Conservation (phyloP, 345 rosid species). For the Rhizophora mangle region DNA sequence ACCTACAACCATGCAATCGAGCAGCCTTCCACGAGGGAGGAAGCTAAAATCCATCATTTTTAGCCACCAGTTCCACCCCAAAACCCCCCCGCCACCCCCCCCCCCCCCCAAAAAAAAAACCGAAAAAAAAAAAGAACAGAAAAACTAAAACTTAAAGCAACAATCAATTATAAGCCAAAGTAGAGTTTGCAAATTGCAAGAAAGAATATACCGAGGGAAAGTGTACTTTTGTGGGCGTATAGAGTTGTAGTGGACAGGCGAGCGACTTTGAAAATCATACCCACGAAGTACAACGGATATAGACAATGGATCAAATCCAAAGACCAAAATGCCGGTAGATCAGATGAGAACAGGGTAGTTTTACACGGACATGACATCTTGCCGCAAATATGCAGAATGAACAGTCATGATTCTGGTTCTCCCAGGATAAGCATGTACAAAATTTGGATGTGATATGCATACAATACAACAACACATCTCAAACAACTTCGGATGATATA, state of each 20-base stretch:
- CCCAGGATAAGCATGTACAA: conserved; percentile 17
- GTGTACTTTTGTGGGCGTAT: not conserved
- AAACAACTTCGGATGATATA: conserved; percentile 61
- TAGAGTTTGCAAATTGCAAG: not conserved
- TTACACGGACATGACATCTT: not conserved
- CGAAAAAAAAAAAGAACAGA: not conserved
- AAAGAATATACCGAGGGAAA: not conserved
- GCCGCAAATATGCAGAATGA: conserved; percentile 15
- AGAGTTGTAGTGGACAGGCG: not conserved
- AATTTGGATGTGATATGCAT: not conserved
- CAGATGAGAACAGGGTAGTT: not conserved
- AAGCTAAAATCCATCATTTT: conserved; percentile 13
- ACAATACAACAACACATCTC: conserved; percentile 17
- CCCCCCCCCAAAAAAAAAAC: too few species aligned
- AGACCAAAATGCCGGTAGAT: too few species aligned
- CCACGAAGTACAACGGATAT: too few species aligned
- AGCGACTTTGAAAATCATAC: not conserved
- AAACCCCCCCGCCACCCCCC: too few species aligned
- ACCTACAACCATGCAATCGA: not conserved
- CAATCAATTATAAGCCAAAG: not conserved
- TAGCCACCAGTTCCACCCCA: conserved; percentile 9
- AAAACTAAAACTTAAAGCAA: not conserved
- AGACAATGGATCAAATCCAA: too few species aligned
- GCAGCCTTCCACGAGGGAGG: conserved; percentile 7
- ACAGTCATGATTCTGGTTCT: conserved; percentile 3